These are phyloP conservation scores for Calonectria fujianensis DNA, from an alignment of 2,329 filamentous ascomycete species.

Conservation along the genomic window DNA sequence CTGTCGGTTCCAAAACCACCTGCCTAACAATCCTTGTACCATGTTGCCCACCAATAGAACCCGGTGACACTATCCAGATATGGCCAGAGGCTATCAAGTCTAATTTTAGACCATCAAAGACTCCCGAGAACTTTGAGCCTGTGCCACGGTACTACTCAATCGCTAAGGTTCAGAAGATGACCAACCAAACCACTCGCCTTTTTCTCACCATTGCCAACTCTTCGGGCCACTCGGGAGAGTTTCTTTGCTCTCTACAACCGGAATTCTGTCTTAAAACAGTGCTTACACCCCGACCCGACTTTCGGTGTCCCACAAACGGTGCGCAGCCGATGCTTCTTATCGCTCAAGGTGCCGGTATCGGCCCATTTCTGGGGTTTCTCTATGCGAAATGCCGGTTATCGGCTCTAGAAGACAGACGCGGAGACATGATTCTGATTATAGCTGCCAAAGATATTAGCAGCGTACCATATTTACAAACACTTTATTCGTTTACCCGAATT, in stretches of 20 bases:
- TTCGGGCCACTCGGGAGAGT: neutral
- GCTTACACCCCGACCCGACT: neutral
- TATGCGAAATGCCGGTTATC: neutral
- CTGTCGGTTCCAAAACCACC: neutral
- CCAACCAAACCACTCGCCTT: neutral
- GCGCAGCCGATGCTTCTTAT: neutral
- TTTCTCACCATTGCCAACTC: slow-evolving; percentile 1
- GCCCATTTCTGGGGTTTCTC: neutral
- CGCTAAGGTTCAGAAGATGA: neutral
- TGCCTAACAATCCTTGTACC: neutral
- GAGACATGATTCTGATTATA: neutral
- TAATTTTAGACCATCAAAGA: neutral
- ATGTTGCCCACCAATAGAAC: neutral
- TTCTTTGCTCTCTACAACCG: neutral
- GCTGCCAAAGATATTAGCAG: neutral
- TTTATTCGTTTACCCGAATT: neutral
- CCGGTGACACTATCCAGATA: slow-evolving; percentile 1
- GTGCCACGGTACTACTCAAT: neutral
- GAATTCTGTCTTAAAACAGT: neutral
- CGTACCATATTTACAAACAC: neutral
- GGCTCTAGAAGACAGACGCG: neutral
- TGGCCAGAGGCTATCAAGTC: neutral
- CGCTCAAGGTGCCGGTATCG: neutral
- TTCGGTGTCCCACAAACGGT: neutral
- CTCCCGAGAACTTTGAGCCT: neutral